Evolutionary conservation across 139 green algal species (phyloP), one percentile per base, ranked within the genome.

Genomic region (Pseudopediastrum boryanum): DNA sequence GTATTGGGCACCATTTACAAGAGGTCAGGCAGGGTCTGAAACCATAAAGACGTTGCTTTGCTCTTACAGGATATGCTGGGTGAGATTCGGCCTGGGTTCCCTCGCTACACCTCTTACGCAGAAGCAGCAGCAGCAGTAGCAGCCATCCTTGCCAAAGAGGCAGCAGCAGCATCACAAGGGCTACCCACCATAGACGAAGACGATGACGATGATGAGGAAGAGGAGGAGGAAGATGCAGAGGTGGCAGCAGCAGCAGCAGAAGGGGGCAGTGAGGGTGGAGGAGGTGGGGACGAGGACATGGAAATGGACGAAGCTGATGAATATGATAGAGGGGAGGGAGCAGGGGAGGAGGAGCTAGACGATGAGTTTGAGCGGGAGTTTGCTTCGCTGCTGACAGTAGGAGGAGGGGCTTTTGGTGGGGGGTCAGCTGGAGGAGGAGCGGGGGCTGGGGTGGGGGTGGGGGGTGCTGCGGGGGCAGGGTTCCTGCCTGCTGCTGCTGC

Each of bases 311-410:
- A 38, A 4, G 23, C 43, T 35, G 70, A 59, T 35, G 35, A 71
- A 13, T 76, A 70, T 23, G 69, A 79, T 4, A 68, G 56, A 50
- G 65, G 31, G 1, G 56, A 25, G 1, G 58, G 21, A 21, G 46
- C 25, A 29, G 46, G 44, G 1, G 72, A 63, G 33, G 59, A 86
- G 9, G 75, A 81, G 48, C 21, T 82, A 44, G 90, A 95, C 52
- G 85, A 88, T 29, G 90, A 94, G 6, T 95, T 95, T 82, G 91
- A 95, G 77, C 81, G 86, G 2, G 91, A 95, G 69, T 88, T 92
- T 27, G 66, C 75, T 1, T 70, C 71, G 23, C 73, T 93, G 9
- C 83, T 94, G 83, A 50, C 76, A 36, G 84, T 88, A 51, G 29
- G 61, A 27, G 59, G 59, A 7, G 27, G 31, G 29, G 10, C 59